Percentiles rank a stretch among this genome's conserved stretches.
phyloP scores from a whole-genome alignment of 2,329 filamentous ascomycete genomes.

The Cladosporium sphaerospermum region DNA sequence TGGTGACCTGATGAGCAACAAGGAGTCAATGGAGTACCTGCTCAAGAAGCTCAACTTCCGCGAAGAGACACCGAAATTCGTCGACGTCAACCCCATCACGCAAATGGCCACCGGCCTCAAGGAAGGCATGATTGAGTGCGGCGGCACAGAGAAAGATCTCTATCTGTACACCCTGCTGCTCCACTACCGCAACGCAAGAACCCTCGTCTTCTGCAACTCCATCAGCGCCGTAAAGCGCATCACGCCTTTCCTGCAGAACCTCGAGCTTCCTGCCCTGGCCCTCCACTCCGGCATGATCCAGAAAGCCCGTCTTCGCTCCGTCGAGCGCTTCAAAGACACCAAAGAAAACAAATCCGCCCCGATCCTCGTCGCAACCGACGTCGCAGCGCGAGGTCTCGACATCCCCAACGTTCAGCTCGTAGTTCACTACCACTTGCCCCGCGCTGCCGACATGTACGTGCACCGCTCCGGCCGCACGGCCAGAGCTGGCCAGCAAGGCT shows the following conservation, averaged over 20 bases:
- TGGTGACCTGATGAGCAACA: constrained; percentile 60
- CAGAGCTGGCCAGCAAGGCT: constrained; percentile 68
- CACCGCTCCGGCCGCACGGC: constrained; percentile 93
- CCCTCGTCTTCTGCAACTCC: constrained; percentile 90
- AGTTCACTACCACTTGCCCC: constrained; percentile 90
- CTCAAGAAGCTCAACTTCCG: constrained; percentile 84
- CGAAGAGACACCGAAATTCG: constrained; percentile 76
- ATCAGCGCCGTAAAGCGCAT: constrained; percentile 87
- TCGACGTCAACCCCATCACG: constrained; percentile 82
- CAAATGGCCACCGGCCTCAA: constrained; percentile 83
- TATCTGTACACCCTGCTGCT: constrained; percentile 86
- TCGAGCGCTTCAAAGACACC: constrained; percentile 76
- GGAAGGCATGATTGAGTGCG: constrained; percentile 88
- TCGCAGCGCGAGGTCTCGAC: constrained; percentile 87
- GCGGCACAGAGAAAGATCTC: constrained; percentile 91
- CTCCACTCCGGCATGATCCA: constrained; percentile 94
- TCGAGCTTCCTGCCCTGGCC: constrained; percentile 68
- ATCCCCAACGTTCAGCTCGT: constrained; percentile 85
- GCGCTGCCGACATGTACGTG: constrained; percentile 86
- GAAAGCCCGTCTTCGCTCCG: constrained; percentile 85
- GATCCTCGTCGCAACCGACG: constrained; percentile 86
- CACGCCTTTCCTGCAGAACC: constrained; percentile 73
- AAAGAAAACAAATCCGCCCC: constrained; percentile 44
- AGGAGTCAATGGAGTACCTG: constrained; percentile 86
- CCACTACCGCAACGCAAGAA: constrained; percentile 72